Conservation (phyloP, 106 monocot species). For the Narthecium ossifragum region DNA sequence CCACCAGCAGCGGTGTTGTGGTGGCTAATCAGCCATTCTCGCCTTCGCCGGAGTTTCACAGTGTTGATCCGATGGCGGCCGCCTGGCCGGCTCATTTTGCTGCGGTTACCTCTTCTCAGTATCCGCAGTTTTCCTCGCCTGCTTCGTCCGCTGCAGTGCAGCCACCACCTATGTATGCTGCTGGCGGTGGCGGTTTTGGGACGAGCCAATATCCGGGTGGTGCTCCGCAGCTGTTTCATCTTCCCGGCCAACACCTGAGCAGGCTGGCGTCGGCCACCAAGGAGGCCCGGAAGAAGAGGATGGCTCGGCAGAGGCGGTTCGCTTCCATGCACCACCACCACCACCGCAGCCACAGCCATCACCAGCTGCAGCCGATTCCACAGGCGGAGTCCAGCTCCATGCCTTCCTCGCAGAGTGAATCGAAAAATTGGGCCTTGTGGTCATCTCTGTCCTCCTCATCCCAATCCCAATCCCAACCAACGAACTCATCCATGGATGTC, state of each 20-base stretch:
- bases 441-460: conserved; percentile 10
- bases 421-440: conserved; percentile 27
- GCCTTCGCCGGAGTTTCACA: conserved; percentile 14
- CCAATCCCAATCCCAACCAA: conserved; percentile 11
- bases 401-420: neutral
- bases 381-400: neutral
- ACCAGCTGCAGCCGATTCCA: neutral
- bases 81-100: conserved; percentile 19
- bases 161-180: neutral
- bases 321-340: conserved; percentile 58
- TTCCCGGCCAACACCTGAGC: conserved; percentile 8
- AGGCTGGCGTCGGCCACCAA: conserved; percentile 52
- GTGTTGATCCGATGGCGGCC: conserved; percentile 2
- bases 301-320: conserved; percentile 76
- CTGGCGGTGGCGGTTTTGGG: neutral
- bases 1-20: conserved; percentile 16
- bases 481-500: conserved; percentile 13
- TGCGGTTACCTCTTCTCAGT: neutral
- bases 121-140: too few relatives aligned
- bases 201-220: conserved; percentile 1
- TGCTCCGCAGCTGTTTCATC: conserved; percentile 12
- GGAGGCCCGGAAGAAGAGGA: conserved; percentile 90
- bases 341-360: conserved; percentile 10
- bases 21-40: conserved; percentile 27
- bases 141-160: too few relatives aligned